Percentiles rank a stretch among this genome's conserved stretches.
These are phyloP conservation scores for Crucibulum laeve DNA, from an alignment of 768 basidiomycete genomes.

Conservation along the genomic window DNA sequence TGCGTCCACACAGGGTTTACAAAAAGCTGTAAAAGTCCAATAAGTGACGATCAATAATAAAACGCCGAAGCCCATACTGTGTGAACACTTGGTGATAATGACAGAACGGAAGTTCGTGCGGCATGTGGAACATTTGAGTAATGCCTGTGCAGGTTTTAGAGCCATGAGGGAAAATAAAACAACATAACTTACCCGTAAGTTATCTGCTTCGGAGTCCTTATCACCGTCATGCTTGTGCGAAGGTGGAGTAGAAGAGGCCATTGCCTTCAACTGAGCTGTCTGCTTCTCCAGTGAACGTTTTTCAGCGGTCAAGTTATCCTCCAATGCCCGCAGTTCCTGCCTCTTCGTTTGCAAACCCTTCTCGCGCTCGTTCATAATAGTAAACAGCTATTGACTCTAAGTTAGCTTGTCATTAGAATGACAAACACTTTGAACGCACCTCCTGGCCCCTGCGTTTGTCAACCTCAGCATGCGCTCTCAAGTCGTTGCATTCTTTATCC, in stretches of 20 bases:
- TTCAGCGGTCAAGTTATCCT: conserved; percentile 44
- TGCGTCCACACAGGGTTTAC: conserved; percentile 80
- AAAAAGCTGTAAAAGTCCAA: conserved; percentile 58
- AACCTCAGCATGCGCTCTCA: conserved; percentile 25
- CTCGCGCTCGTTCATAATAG: conserved; percentile 30
- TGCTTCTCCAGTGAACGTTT: conserved; percentile 51
- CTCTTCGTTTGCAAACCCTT: conserved; percentile 22
- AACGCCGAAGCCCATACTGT: conserved; percentile 56
- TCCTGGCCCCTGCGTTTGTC: conserved; percentile 35
- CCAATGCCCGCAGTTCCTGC: conserved; percentile 33
- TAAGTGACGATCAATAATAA: not conserved
- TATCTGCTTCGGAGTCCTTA: conserved; percentile 45
- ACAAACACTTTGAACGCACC: conserved; percentile 22
- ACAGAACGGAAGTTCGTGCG: conserved; percentile 71
- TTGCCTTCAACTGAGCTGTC: conserved; percentile 36
- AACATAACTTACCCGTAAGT: conserved; percentile 48
- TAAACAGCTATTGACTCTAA: conserved; percentile 5
- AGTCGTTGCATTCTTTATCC: conserved; percentile 26
- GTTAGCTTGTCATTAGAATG: not conserved
- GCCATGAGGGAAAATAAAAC: not conserved
- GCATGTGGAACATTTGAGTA: conserved; percentile 90
- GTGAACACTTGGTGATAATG: conserved; percentile 86
- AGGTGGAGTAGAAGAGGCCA: conserved; percentile 17
- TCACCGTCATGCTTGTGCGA: conserved; percentile 20
- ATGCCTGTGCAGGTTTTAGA: conserved; percentile 39